Evolutionary conservation across 768 basidiomycete genomes (phyloP).

Genomic region (Kwoniella mangroviensis): DNA sequence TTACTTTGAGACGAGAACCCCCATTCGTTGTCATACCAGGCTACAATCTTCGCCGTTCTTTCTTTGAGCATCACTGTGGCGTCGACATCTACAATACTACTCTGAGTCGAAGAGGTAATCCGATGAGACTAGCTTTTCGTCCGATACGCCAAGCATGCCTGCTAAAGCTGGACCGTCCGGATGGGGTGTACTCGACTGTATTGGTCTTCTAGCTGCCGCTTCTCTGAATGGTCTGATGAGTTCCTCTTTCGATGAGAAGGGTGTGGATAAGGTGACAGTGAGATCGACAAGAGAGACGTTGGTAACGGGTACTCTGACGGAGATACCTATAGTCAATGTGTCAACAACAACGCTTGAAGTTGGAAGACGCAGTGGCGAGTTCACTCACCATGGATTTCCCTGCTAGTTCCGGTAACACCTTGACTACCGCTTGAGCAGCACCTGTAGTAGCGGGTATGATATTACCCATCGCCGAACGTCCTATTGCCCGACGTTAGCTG

Average conservation of each 20-base stretch:
- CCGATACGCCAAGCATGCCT: conserved; percentile 54
- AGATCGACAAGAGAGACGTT: conserved; percentile 59
- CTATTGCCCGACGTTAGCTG: conserved; percentile 20
- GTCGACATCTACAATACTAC: conserved; percentile 53
- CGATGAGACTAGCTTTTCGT: conserved; percentile 57
- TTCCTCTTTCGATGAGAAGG: conserved; percentile 50
- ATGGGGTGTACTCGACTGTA: conserved; percentile 26
- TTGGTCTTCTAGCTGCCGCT: conserved; percentile 32
- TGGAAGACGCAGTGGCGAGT: too few species aligned
- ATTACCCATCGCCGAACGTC: conserved; percentile 53
- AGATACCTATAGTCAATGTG: conserved; percentile 44
- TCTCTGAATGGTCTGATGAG: conserved; percentile 53
- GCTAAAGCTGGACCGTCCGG: conserved; percentile 31
- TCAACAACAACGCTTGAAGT: not conserved
- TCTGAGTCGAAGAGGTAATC: conserved; percentile 53
- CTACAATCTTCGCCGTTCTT: conserved; percentile 53
- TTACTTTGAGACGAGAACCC: conserved; percentile 47
- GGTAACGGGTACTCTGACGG: conserved; percentile 57
- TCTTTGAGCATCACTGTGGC: conserved; percentile 53
- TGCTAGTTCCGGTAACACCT: conserved; percentile 57
- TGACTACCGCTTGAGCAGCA: conserved; percentile 56
- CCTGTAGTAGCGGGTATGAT: conserved; percentile 58
- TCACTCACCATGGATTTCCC: conserved; percentile 56
- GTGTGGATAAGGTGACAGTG: conserved; percentile 51
- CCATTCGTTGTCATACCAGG: conserved; percentile 58